Evolutionary conservation across 2,329 filamentous ascomycete genomes (phyloP), one percentile per base, ranked within the genome.

Genomic region (Tetracladium maxilliforme): DNA sequence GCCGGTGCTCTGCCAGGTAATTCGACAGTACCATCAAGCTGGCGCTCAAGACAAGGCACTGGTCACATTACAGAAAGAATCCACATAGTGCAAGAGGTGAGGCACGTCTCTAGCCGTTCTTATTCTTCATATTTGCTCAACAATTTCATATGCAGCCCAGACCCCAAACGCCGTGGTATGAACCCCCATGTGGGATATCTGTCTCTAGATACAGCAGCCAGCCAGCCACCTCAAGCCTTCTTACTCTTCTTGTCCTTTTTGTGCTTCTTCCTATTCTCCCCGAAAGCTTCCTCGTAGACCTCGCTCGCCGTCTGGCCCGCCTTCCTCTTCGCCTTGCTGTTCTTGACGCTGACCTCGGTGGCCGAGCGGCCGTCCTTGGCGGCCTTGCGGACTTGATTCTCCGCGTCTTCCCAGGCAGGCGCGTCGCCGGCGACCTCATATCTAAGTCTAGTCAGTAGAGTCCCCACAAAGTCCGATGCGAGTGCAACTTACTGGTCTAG

Each of bases 341-440:
- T 70, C 61, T 86, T 90, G 28, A 95, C 70, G 44, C 79, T 86
- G 15, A 94, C 82, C 1, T 73, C 76, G 10, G 62, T 61, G 40
- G 62, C 69, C 23, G 59, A 55, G 25, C 64, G 60, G 7, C 67
- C 67, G 14, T 53, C 60, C 47, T 66, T 64, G 20, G 56, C 41
- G 3, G 66, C 64, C 28, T 48, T 61, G 12, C 60, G 51, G 16
- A 93, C 72, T 41, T 84, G 75, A 44, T 78, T 76, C 52, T 94
- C 86, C 1, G 74, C 73, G 7, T 72, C 70, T 24, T 65, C 55
- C 74, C 74, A 79, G 3, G 59, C 70, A 1, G 65, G 62, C 1
- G 60, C 61, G 17, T 68, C 62, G 21, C 59, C 68, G 25, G 73
- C 70, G 19, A 79, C 66, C 44, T 77, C 72, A 39, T 74, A 77